Percentiles rank a stretch among this genome's conserved stretches.
These are phyloP conservation scores for Cephaloascus fragrans DNA, from an alignment of 805 yeast species.

Conservation along the genomic window DNA sequence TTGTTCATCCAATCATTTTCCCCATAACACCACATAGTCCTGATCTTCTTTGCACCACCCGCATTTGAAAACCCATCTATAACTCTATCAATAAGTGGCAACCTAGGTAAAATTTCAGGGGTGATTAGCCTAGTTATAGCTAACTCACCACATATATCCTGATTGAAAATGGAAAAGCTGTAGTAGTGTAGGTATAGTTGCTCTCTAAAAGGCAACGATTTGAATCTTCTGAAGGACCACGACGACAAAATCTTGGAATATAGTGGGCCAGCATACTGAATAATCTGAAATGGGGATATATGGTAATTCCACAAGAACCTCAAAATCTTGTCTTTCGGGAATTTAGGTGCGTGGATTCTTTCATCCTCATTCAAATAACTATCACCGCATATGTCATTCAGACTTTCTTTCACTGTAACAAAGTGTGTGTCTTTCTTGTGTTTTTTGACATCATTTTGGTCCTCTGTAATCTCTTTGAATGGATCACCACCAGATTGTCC, in stretches of 20 bases:
- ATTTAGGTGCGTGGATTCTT: slow-evolving; percentile 6
- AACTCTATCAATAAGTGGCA: slow-evolving; percentile 47
- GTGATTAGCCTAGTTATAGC: slow-evolving; percentile 52
- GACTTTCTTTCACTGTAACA: slow-evolving; percentile 3
- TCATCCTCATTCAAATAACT: slow-evolving; percentile 2
- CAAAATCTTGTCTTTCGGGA: slow-evolving; percentile 19
- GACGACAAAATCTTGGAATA: slow-evolving; percentile 38
- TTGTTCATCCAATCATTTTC: slow-evolving; percentile 67
- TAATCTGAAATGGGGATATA: slow-evolving; percentile 43
- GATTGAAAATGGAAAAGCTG: slow-evolving; percentile 41
- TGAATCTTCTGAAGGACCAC: slow-evolving; percentile 47
- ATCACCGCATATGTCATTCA: slow-evolving; percentile 1
- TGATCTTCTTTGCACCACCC: slow-evolving; percentile 6
- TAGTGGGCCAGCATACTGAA: slow-evolving; percentile 43
- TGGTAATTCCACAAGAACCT: slow-evolving; percentile 42
- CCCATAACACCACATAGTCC: slow-evolving; percentile 55
- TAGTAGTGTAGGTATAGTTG: slow-evolving; percentile 40
- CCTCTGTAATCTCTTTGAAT: slow-evolving; percentile 6
- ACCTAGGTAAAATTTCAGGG: slow-evolving; percentile 46
- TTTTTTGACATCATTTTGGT: neutral
- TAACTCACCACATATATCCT: slow-evolving; percentile 54
- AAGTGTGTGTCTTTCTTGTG: neutral
- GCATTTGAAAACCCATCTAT: slow-evolving; percentile 27
- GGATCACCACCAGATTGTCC: slow-evolving; percentile 21
- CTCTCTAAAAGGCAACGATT: slow-evolving; percentile 14